Evolutionary conservation across 2,329 filamentous ascomycete genomes (phyloP), one percentile per base, ranked within the genome.

Genomic region (Ascochyta pisi): DNA sequence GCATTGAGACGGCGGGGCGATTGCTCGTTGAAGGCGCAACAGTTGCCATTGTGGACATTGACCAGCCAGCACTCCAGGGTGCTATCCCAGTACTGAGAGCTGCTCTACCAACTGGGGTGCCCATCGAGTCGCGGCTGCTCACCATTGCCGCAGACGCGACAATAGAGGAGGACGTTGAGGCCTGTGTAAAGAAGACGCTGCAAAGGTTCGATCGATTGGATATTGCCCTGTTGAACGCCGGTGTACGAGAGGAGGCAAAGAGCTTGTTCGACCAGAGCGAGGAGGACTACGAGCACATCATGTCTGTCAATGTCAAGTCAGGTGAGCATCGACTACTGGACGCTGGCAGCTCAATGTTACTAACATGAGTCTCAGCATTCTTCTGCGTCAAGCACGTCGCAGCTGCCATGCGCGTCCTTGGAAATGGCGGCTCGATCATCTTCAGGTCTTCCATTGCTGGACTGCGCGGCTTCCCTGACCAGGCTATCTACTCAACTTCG

Each of bases 131-230:
- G n/a, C 64, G 66, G 1, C 67, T 74, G 9, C 58, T 75, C 27
- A 67, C 69, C 8, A 65, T 75, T 15, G 66, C 67, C 6, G 73
- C 70, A 2, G 74, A 78, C 54, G 70, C 73, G 8, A 75, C 75
- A 8, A 63, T 61, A 24, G 39, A 69, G 53, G 71, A 95, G 96
- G 47, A 98, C 81, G 68, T 91, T 92, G 80, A 96, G 98, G 22
- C 88, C 87, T 73, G 96, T 87, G 5, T 87, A 82, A 15, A 98
- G 83, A 65, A 68, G 58, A 64, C 62, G 4, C 44, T 73, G 10
- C 61, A 64, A 50, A 63, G 64, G 26, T 74, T 73, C 44, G 62
- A 66, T 23, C 61, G 54, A 31, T 38, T 74, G 23, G 71, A 74
- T 33, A 63, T 62, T 24, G 69, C 65, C 5, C 60, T 73, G 23